Conservation (phyloP, 257 asterid species). For the Solanum paucissectum region DNA sequence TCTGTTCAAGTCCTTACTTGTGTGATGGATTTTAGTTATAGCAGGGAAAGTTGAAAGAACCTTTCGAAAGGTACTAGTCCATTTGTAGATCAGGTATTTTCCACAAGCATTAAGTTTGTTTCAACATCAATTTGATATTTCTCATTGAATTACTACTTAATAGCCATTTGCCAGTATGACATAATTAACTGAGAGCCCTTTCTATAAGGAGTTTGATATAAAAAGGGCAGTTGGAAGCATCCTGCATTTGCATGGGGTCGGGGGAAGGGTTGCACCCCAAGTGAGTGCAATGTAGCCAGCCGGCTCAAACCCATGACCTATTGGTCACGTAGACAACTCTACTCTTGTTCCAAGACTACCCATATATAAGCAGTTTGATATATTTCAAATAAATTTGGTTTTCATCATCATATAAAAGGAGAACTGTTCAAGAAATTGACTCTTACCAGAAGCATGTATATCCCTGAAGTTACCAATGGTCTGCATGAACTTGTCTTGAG, state of each 20-base stretch:
- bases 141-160: not conserved
- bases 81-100: not conserved
- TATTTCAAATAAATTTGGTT: not conserved
- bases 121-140: not conserved
- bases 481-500: constrained; percentile 10
- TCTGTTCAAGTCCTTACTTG: not conserved
- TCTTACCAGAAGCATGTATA: constrained; percentile 23
- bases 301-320: not conserved
- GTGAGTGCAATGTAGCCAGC: not conserved
- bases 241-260: not conserved
- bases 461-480: constrained; percentile 21
- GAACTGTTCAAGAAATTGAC: not conserved
- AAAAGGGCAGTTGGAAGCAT: not conserved
- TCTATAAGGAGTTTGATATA: not conserved
- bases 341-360: not conserved
- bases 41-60: not conserved
- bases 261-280: not conserved
- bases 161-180: not conserved
- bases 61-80: not conserved
- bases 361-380: not conserved
- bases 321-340: not conserved
- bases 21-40: not conserved
- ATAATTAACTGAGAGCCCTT: not conserved
- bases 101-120: not conserved
- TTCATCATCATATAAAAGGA: not conserved